Evolutionary conservation across 2,329 filamentous ascomycete species (phyloP).

Genomic region (Scedosporium dehoogii): DNA sequence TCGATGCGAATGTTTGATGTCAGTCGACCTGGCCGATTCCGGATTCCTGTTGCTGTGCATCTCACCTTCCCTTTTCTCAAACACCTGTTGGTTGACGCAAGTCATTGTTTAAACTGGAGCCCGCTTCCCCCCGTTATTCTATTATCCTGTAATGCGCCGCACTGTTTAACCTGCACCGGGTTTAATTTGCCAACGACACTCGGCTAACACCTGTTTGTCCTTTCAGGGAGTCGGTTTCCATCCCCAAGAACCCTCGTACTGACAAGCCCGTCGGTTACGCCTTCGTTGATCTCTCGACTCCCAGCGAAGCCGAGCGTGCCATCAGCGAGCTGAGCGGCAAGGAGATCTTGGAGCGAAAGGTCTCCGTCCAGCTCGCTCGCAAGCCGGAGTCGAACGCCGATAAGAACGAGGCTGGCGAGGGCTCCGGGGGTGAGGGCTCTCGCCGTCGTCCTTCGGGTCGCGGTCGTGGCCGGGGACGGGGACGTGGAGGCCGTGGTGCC

Average conservation of each 20-base stretch:
- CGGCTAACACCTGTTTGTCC: slow-evolving; percentile 22
- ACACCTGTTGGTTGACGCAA: background rate
- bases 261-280: slow-evolving; percentile 97
- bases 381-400: slow-evolving; percentile 84
- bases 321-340: slow-evolving; percentile 94
- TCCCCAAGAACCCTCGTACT: slow-evolving; percentile 98
- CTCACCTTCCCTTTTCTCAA: background rate
- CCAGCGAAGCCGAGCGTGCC: slow-evolving; percentile 87
- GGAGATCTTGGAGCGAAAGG: slow-evolving; percentile 97
- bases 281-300: slow-evolving; percentile 95
- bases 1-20: background rate
- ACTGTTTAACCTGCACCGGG: background rate
- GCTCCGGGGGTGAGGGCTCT: slow-evolving; percentile 55
- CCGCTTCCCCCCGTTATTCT: too few species aligned
- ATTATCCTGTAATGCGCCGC: background rate
- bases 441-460: slow-evolving; percentile 54
- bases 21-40: too few species aligned
- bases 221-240: slow-evolving; percentile 89
- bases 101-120: too few species aligned
- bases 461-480: slow-evolving; percentile 59
- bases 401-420: slow-evolving; percentile 69
- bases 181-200: background rate
- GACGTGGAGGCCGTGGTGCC: slow-evolving; percentile 55
- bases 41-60: too few species aligned
- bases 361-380: slow-evolving; percentile 95